Evolutionary conservation across 768 basidiomycete genomes (phyloP).

Genomic region (Cystoderma amianthinum): DNA sequence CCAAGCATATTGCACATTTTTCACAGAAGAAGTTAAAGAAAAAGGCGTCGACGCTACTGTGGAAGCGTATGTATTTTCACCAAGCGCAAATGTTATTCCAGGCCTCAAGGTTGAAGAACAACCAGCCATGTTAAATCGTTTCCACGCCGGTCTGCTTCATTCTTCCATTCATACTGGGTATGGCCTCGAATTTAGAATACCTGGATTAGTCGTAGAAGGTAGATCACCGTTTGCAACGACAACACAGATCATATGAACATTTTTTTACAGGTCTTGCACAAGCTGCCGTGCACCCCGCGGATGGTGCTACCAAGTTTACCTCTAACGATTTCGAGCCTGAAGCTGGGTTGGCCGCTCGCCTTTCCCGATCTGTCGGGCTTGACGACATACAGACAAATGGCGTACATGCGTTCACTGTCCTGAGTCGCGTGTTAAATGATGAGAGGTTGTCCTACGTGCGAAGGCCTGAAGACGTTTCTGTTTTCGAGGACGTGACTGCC

Average conservation of each 20-base stretch:
- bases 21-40: slow-evolving; percentile 28
- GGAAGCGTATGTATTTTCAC: slow-evolving; percentile 53
- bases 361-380: slow-evolving; percentile 1
- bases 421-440: slow-evolving; percentile 39
- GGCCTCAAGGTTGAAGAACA: slow-evolving; percentile 16
- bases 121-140: slow-evolving; percentile 33
- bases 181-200: slow-evolving; percentile 50
- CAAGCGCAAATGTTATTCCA: slow-evolving; percentile 30
- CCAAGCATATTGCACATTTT: slow-evolving; percentile 42
- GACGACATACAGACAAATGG: background rate
- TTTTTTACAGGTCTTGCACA: slow-evolving; percentile 15
- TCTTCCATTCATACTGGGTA: slow-evolving; percentile 55
- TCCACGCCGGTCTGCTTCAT: slow-evolving; percentile 47
- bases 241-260: slow-evolving; percentile 8
- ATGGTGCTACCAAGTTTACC: background rate
- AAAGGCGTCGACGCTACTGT: slow-evolving; percentile 32
- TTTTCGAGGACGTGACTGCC: slow-evolving; percentile 19
- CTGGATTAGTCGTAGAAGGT: slow-evolving; percentile 52
- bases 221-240: slow-evolving; percentile 7
- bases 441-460: slow-evolving; percentile 14
- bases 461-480: slow-evolving; percentile 2
- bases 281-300: slow-evolving; percentile 6
- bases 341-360: background rate
- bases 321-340: background rate
- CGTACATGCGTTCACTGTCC: slow-evolving; percentile 35